Conservation (phyloP, 73 alveolate genomes). For the Paramecium pentaurelia region DNA sequence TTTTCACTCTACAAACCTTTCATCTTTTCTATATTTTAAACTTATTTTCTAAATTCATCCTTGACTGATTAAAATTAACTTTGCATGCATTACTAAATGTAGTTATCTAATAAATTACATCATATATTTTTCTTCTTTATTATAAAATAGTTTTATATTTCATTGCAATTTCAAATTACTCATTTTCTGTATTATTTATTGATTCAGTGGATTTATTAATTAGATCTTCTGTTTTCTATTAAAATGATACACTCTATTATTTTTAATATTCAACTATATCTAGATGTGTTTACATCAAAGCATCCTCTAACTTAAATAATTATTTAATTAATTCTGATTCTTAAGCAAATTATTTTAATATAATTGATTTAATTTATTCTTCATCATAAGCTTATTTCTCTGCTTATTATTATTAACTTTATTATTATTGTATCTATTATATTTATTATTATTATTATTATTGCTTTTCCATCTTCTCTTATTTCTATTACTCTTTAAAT, state of each 20-base stretch:
- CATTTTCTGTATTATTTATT: neutral
- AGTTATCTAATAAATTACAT: neutral
- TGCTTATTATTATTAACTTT: neutral
- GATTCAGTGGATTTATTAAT: neutral
- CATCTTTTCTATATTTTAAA: slow-evolving; percentile 8
- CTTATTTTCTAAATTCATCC: neutral
- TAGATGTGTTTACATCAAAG: neutral
- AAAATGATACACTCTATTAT: neutral
- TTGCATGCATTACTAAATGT: neutral
- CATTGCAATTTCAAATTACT: slow-evolving; percentile 21
- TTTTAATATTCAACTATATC: slow-evolving; percentile 16
- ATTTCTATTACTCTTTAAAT: neutral
- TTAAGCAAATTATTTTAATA: neutral
- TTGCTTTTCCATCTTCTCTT: neutral
- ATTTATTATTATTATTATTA: neutral
- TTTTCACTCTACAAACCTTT: neutral
- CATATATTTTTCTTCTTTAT: slow-evolving; percentile 25
- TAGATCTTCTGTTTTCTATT: neutral
- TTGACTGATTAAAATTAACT: neutral
- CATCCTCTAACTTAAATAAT: neutral
- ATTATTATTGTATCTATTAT: neutral
- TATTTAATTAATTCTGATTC: neutral
- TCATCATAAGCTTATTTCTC: neutral
- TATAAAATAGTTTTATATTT: neutral
- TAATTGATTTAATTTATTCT: neutral